Percentiles rank a stretch among this genome's conserved stretches.
Evolutionary conservation across 1,139 yeast genomes (phyloP).

Genomic region (Debaryomyces subglobosus): DNA sequence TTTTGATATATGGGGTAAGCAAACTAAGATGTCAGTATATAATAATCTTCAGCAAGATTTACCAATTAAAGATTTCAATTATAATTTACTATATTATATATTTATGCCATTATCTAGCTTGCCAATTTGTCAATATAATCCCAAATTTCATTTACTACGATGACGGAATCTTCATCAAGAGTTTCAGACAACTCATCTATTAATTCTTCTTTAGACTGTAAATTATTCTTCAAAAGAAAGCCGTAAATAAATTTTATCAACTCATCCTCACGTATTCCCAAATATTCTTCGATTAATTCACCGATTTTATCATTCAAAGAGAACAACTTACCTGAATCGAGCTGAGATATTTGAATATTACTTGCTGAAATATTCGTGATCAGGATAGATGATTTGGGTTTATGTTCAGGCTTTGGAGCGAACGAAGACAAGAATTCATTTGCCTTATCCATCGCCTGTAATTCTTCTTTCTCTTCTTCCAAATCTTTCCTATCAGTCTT

Average conservation of each 20-base stretch:
- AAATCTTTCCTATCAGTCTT: slow-evolving; percentile 32
- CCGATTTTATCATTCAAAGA: slow-evolving; percentile 37
- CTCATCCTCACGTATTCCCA: slow-evolving; percentile 57
- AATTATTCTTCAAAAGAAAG: slow-evolving; percentile 35
- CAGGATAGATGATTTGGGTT: background rate
- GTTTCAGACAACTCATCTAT: slow-evolving; percentile 53
- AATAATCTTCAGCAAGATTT: too few relatives aligned
- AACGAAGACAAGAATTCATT: slow-evolving; percentile 3
- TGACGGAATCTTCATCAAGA: slow-evolving; percentile 57
- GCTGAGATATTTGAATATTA: slow-evolving; percentile 14
- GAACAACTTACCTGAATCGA: slow-evolving; percentile 19
- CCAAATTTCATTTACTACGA: slow-evolving; percentile 43
- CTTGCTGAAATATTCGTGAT: background rate
- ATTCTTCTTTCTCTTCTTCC: slow-evolving; percentile 22
- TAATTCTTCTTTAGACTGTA: slow-evolving; percentile 32
- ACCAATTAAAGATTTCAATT: background rate
- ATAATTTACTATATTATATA: background rate
- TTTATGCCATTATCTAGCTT: background rate
- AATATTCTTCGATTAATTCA: slow-evolving; percentile 49
- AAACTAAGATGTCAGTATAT: too few relatives aligned
- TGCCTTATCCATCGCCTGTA: background rate
- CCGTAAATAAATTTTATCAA: slow-evolving; percentile 46
- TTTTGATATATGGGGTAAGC: too few relatives aligned
- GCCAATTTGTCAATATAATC: slow-evolving; percentile 19
- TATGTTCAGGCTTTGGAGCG: background rate